Percentiles rank a stretch among this genome's conserved stretches.
Conservation (phyloP, 2,329 filamentous ascomycete species). For the Huntiella omanensis region DNA sequence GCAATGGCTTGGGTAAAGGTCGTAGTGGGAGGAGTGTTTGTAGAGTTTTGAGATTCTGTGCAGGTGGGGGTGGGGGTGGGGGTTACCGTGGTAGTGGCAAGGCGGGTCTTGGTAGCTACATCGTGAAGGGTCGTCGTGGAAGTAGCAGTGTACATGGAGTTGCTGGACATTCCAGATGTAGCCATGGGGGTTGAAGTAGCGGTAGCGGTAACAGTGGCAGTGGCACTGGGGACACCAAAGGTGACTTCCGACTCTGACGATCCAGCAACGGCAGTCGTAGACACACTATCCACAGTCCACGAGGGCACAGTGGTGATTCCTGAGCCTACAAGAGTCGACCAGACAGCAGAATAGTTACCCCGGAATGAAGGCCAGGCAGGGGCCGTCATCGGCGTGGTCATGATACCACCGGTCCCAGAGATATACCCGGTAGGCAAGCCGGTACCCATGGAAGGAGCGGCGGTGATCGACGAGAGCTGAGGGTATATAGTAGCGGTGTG, state of each 20-base stretch:
- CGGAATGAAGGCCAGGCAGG: constrained; percentile 1
- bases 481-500: not conserved
- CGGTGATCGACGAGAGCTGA: constrained; percentile 1
- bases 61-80: no score
- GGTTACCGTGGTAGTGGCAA: no score
- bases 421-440: not conserved
- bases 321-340: constrained; percentile 1
- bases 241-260: not conserved
- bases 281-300: not conserved
- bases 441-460: not conserved
- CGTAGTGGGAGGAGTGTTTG: not conserved
- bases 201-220: no score
- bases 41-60: no score
- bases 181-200: no score
- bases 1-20: not conserved
- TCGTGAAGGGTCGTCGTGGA: no score
- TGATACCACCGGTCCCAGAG: not conserved
- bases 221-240: not conserved
- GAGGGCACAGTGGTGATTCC: not conserved
- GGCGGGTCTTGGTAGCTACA: no score
- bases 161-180: no score
- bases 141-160: no score
- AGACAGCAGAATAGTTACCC: constrained; percentile 5
- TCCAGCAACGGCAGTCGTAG: not conserved
- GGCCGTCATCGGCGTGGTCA: not conserved